Conservation (phyloP, 768 basidiomycete genomes). For the Hemileccinum impolitum region DNA sequence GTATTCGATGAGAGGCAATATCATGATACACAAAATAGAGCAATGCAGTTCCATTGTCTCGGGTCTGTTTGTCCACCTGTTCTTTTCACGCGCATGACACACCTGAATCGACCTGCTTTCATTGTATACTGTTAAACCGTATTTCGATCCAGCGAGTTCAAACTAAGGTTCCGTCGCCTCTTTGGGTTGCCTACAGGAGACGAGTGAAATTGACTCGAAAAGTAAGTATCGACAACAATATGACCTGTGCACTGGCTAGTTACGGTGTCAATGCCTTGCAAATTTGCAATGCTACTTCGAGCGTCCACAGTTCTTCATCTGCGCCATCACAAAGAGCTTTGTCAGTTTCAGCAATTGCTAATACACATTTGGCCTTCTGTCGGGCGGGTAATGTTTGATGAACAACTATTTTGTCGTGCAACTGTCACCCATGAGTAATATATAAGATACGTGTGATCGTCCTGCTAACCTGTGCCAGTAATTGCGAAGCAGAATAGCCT, state of each 20-base stretch:
- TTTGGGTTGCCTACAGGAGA: no score
- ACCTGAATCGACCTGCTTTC: slow-evolving; percentile 14
- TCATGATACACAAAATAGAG: slow-evolving; percentile 15
- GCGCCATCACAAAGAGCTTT: slow-evolving; percentile 95
- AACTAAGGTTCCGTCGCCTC: no score
- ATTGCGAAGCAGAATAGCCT: slow-evolving; percentile 90
- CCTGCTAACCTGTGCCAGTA: slow-evolving; percentile 74
- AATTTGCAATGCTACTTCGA: slow-evolving; percentile 82
- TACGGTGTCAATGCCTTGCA: slow-evolving; percentile 52
- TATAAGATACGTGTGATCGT: background rate
- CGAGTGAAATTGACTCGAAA: no score
- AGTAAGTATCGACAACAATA: background rate
- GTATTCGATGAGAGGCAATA: slow-evolving; percentile 59
- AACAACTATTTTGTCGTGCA: slow-evolving; percentile 86
- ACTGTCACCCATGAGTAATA: slow-evolving; percentile 40
- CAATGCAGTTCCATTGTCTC: slow-evolving; percentile 9
- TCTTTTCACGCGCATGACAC: slow-evolving; percentile 5
- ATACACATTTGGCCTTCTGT: slow-evolving; percentile 76
- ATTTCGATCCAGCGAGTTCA: background rate
- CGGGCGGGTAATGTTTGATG: slow-evolving; percentile 77
- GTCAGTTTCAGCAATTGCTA: slow-evolving; percentile 91
- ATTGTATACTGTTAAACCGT: slow-evolving; percentile 4
- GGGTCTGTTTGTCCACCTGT: slow-evolving; percentile 15
- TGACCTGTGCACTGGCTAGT: background rate
- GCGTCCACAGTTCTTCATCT: slow-evolving; percentile 93